Percentiles rank a stretch among this genome's conserved stretches.
These are phyloP conservation scores for Schizopora paradoxa DNA, from an alignment of 1,284 basidiomycete genomes.

Conservation along the genomic window DNA sequence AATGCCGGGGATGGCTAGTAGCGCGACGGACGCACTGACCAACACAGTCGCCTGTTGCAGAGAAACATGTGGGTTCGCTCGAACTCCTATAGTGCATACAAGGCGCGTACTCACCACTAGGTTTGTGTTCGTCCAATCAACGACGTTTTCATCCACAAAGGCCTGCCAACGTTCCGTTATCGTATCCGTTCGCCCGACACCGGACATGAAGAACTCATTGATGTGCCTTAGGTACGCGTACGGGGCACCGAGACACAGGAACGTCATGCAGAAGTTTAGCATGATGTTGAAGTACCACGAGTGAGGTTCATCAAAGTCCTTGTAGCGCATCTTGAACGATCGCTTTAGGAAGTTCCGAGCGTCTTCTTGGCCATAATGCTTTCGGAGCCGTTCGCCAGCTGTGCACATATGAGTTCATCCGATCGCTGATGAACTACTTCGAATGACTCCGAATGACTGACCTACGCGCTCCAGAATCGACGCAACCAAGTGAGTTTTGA, in stretches of 20 bases:
- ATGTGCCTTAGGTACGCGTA: conserved; percentile 45
- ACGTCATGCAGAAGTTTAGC: conserved; percentile 34
- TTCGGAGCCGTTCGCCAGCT: conserved; percentile 17
- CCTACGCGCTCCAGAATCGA: conserved; percentile 15
- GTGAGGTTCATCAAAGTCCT: conserved; percentile 30
- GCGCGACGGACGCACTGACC: conserved; percentile 49
- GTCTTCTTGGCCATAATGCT: conserved; percentile 18
- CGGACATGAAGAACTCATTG: conserved; percentile 24
- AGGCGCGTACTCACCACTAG: conserved; percentile 6
- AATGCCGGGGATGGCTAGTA: conserved; percentile 42
- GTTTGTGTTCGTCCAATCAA: conserved; percentile 20
- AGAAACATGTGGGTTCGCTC: background rate
- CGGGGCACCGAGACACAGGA: conserved; percentile 49
- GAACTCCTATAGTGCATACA: background rate
- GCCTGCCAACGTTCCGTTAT: conserved; percentile 36
- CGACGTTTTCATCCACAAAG: conserved; percentile 42
- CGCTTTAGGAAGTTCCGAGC: conserved; percentile 12
- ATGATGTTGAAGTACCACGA: conserved; percentile 23
- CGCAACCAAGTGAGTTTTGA: conserved; percentile 17
- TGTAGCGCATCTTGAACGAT: conserved; percentile 5
- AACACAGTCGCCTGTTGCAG: conserved; percentile 46
- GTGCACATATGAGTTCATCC: background rate
- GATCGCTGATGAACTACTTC: background rate
- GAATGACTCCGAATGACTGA: background rate
- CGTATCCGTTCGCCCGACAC: conserved; percentile 37